phyloP scores from a whole-genome alignment of 1,284 basidiomycete species.

The Ceratobasidium sp. region DNA sequence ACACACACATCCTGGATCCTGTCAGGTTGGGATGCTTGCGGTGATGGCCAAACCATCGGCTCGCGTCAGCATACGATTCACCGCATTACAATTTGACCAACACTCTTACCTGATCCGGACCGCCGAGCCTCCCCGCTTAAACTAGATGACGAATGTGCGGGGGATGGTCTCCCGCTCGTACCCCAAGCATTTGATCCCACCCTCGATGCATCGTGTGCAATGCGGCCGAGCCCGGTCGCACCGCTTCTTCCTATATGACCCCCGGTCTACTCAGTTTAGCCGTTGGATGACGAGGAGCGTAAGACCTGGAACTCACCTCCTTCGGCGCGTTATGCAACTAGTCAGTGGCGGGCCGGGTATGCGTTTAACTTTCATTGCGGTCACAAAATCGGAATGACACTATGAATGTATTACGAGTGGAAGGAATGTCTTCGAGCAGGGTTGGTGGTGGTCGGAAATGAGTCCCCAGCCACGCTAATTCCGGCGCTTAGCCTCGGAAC shows the following conservation, averaged over 20 bases:
- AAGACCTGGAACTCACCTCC: not conserved
- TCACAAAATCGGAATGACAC: too few species aligned
- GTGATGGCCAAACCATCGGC: too few species aligned
- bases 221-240: not conserved
- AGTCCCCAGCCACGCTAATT: too few species aligned
- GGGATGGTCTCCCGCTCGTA: not conserved
- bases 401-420: too few species aligned
- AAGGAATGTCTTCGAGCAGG: too few species aligned
- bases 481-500: too few species aligned
- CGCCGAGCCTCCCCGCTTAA: not conserved
- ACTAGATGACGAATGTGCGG: not conserved
- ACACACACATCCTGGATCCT: too few species aligned
- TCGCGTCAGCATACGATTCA: too few species aligned
- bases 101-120: not conserved
- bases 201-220: not conserved
- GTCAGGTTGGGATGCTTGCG: too few species aligned
- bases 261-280: not conserved
- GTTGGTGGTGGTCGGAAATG: too few species aligned
- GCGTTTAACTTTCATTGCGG: not conserved
- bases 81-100: too few species aligned
- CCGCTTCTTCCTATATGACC: slow-evolving; percentile 7
- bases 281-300: not conserved
- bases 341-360: slow-evolving; percentile 1
- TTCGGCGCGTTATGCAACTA: slow-evolving; percentile 12
- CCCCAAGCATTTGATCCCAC: slow-evolving; percentile 5